These are phyloP conservation scores for Solanum clarkiae DNA, from an alignment of 257 asterid species.

Conservation along the genomic window DNA sequence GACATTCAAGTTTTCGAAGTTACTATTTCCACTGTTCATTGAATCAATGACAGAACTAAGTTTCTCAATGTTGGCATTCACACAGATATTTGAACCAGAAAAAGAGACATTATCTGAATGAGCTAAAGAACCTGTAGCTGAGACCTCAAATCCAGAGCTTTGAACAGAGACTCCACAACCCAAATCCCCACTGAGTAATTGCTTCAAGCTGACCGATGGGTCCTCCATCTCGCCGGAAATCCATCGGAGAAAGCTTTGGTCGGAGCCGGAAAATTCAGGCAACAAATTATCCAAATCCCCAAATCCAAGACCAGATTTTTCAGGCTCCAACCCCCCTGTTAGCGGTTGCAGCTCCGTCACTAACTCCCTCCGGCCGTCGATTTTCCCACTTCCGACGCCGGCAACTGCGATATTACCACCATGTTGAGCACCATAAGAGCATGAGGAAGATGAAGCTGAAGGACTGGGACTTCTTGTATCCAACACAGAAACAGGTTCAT, in stretches of 20 bases:
- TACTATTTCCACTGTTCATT: background rate
- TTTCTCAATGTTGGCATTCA: constrained; percentile 7
- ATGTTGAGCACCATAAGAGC: background rate
- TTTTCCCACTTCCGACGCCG: background rate
- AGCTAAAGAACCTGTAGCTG: constrained; percentile 6
- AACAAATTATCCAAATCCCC: constrained; percentile 34
- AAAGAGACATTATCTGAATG: background rate
- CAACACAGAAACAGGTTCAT: constrained; percentile 42
- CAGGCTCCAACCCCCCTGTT: background rate
- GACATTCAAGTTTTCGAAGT: constrained; percentile 2
- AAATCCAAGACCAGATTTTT: constrained; percentile 27
- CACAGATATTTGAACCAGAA: constrained; percentile 1
- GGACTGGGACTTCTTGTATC: constrained; percentile 53
- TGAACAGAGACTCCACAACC: constrained; percentile 4
- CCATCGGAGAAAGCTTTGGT: constrained; percentile 28
- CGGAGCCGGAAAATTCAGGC: constrained; percentile 25
- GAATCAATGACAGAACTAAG: constrained; percentile 2
- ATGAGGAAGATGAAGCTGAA: constrained; percentile 37
- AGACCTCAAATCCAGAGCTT: constrained; percentile 8
- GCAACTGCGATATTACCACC: background rate
- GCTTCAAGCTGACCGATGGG: constrained; percentile 13
- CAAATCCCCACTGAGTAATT: constrained; percentile 10
- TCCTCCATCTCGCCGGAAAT: constrained; percentile 22
- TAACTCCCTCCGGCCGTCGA: background rate
- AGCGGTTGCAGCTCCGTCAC: background rate